These are phyloP conservation scores for Dimargaris verticillata DNA, from an alignment of 192 early-diverging fungal species.

Conservation along the genomic window DNA sequence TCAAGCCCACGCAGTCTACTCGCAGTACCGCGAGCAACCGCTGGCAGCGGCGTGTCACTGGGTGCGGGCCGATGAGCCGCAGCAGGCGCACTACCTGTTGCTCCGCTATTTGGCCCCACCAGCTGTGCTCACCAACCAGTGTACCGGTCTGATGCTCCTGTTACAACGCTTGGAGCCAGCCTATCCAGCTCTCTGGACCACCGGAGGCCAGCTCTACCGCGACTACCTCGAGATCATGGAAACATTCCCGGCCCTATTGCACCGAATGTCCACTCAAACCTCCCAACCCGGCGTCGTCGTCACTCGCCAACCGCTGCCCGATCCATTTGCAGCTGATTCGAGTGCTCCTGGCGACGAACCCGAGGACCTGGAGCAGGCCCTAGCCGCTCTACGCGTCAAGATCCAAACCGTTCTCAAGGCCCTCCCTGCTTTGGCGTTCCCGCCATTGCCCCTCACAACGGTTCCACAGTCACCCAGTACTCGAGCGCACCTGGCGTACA, in stretches of 20 bases:
- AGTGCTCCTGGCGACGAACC: neutral
- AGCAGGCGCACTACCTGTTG: conserved; percentile 30
- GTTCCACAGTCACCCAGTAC: neutral
- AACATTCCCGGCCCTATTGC: neutral
- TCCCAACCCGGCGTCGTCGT: neutral
- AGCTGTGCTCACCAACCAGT: conserved; percentile 21
- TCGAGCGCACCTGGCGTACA: neutral
- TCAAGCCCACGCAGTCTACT: conserved; percentile 23
- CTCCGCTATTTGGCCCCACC: conserved; percentile 37
- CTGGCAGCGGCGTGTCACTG: conserved; percentile 19
- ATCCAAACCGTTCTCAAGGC: neutral
- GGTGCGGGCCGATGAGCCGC: conserved; percentile 26
- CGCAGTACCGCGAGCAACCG: conserved; percentile 31
- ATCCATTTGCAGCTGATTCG: neutral
- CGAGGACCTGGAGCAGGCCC: neutral
- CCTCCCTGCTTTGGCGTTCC: neutral
- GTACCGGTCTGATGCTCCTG: neutral
- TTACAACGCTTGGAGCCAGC: neutral
- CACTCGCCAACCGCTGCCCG: neutral
- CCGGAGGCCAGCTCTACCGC: neutral
- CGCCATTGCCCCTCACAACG: neutral
- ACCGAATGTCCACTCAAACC: neutral
- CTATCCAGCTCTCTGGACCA: neutral
- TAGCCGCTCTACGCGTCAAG: neutral
- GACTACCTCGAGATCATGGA: conserved; percentile 1